These are phyloP conservation scores for Neofusicoccum laricinum DNA, from an alignment of 2,329 filamentous ascomycete species.

Conservation along the genomic window DNA sequence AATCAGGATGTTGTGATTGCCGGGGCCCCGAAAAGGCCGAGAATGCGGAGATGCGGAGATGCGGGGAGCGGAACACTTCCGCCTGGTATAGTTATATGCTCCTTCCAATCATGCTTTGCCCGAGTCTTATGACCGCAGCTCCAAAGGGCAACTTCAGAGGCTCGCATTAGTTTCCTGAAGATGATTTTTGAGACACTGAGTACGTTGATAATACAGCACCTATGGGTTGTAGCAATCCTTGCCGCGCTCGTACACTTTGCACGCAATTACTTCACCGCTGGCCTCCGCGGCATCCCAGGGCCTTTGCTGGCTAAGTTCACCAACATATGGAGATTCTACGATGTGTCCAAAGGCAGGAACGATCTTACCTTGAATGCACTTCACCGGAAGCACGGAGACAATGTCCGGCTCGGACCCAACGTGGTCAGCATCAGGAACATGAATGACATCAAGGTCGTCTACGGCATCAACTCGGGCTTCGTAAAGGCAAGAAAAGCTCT, in stretches of 20 bases:
- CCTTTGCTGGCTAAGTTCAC: slow-evolving; percentile 63
- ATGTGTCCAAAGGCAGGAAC: slow-evolving; percentile 27
- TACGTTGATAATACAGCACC: background rate
- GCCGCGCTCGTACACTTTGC: background rate
- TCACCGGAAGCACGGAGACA: slow-evolving; percentile 69
- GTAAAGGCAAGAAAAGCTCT: background rate
- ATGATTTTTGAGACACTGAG: background rate
- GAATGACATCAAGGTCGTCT: slow-evolving; percentile 48
- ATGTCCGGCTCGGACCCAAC: slow-evolving; percentile 76
- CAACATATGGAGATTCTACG: slow-evolving; percentile 69
- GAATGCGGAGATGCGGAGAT: background rate
- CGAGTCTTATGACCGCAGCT: background rate
- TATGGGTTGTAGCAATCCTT: background rate
- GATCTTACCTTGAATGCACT: slow-evolving; percentile 30
- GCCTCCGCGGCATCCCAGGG: slow-evolving; percentile 48
- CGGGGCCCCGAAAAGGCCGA: background rate
- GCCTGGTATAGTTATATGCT: background rate
- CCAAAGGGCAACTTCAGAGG: background rate
- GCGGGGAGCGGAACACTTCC: background rate
- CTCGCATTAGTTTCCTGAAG: background rate
- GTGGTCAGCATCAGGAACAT: slow-evolving; percentile 51
- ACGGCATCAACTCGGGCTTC: slow-evolving; percentile 62
- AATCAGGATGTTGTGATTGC: background rate
- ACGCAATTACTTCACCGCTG: background rate
- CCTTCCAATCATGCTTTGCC: background rate